phyloP scores from a whole-genome alignment of 306 rosid species.

The Psophocarpus tetragonolobus region DNA sequence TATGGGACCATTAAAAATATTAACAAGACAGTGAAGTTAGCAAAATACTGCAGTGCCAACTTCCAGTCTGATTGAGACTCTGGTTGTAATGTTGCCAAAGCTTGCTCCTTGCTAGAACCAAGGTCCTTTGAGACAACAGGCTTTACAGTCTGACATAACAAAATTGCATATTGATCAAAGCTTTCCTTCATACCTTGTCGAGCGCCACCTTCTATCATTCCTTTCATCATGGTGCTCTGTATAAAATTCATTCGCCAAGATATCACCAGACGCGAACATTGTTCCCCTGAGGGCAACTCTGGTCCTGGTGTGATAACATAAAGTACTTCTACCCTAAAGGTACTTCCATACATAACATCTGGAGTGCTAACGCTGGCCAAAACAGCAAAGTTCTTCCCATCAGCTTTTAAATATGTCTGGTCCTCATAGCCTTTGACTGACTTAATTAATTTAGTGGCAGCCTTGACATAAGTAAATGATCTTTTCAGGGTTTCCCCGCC shows the following conservation, averaged over 20 bases:
- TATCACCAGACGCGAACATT: slow-evolving; percentile 70
- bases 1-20: slow-evolving; percentile 60
- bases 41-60: slow-evolving; percentile 76
- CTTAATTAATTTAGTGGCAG: slow-evolving; percentile 73
- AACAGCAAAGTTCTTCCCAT: slow-evolving; percentile 72
- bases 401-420: slow-evolving; percentile 81
- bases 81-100: slow-evolving; percentile 76
- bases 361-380: slow-evolving; percentile 73
- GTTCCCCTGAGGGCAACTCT: slow-evolving; percentile 77
- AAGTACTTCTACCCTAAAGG: slow-evolving; percentile 73
- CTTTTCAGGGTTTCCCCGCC: slow-evolving; percentile 57
- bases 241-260: slow-evolving; percentile 89
- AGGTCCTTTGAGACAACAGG: slow-evolving; percentile 81
- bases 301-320: slow-evolving; percentile 86
- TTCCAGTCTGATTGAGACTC: slow-evolving; percentile 70
- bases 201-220: slow-evolving; percentile 93
- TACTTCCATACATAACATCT: slow-evolving; percentile 85
- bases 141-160: slow-evolving; percentile 66
- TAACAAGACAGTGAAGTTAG: slow-evolving; percentile 62
- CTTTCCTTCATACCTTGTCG: slow-evolving; percentile 90
- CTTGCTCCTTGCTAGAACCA: slow-evolving; percentile 81
- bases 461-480: slow-evolving; percentile 67
- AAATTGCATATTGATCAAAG: slow-evolving; percentile 66
- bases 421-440: slow-evolving; percentile 84
- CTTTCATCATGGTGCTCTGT: slow-evolving; percentile 98